Conservation (phyloP, 768 basidiomycete genomes). For the Neoboletus brunneissimus region DNA sequence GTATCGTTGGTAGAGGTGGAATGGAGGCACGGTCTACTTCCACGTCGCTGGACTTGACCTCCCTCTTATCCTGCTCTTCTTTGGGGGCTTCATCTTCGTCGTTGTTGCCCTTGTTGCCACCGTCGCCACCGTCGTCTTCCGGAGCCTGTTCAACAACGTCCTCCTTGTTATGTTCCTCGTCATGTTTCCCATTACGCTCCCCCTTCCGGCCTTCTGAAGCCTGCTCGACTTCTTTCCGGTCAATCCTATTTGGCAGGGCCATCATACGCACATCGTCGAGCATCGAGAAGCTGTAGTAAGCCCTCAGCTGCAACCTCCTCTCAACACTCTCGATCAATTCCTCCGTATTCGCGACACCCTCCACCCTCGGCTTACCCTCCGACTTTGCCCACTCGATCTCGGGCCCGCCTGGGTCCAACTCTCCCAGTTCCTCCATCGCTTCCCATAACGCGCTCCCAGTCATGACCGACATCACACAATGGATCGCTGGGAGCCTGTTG, state of each 20-base stretch:
- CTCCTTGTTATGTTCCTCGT: neutral
- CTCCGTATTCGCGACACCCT: slow-evolving; percentile 15
- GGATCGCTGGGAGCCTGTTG: no score
- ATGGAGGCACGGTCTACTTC: neutral
- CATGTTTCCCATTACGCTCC: neutral
- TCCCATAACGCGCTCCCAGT: no score
- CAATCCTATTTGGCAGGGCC: no score
- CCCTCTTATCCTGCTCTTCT: neutral
- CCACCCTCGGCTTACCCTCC: slow-evolving; percentile 23
- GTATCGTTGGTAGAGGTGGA: slow-evolving; percentile 6
- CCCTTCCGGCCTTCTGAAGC: neutral
- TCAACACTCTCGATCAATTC: slow-evolving; percentile 15
- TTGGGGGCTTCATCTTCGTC: neutral
- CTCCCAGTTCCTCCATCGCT: slow-evolving; percentile 14
- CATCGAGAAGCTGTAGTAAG: neutral
- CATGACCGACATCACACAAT: no score
- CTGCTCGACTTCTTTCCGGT: no score
- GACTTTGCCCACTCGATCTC: slow-evolving; percentile 23
- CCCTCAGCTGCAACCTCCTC: neutral
- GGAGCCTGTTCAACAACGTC: no score
- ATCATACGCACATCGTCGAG: neutral
- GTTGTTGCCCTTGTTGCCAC: neutral
- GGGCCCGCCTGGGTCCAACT: slow-evolving; percentile 12
- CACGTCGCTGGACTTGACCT: neutral
- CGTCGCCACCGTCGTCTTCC: neutral